Evolutionary conservation across 148 eudicot species (phyloP), one percentile per base, ranked within the genome.

Genomic region (Limonium bicolor): DNA sequence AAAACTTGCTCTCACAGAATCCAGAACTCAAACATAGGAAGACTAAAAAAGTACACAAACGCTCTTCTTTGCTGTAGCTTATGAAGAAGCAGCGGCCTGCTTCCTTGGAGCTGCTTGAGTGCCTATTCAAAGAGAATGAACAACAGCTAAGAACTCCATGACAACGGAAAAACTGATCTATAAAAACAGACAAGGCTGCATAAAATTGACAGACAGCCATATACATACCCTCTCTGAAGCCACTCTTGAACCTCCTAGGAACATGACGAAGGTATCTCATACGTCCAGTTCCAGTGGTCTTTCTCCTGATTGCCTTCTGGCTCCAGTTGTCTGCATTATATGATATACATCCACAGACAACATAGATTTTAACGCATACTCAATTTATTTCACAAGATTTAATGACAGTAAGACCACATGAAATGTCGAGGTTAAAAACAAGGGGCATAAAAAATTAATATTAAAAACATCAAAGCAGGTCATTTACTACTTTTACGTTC

Each of bases 91-190:
- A 3, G 74, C 60, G 24, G 64, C 68, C 11, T 68, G 63, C 63
- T 62, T 73, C 71, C 71, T 73, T 50, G 78, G 78, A 9, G 78
- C 55, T 46, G 78, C 78, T 43, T 68, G 56, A 13, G 78, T 73
- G 23, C 74, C 78, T 72, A 29, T 29, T 29, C 10, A 29, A 7
- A n/a, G n/a, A n/a, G n/a, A n/a, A n/a, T n/a, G n/a, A n/a, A n/a
- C n/a, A n/a, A n/a, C n/a, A n/a, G n/a, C n/a, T n/a, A n/a, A n/a
- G n/a, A n/a, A n/a, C n/a, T n/a, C n/a, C n/a, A n/a, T n/a, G n/a
- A n/a, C n/a, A n/a, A n/a, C n/a, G n/a, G n/a, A n/a, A n/a, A n/a
- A n/a, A n/a, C n/a, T n/a, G n/a, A n/a, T n/a, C n/a, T n/a, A n/a
- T n/a, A n/a, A n/a, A n/a, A n/a, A n/a, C n/a, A n/a, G n/a, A n/a